Evolutionary conservation across 2,329 filamentous ascomycete species (phyloP).

Genomic region (Epicoccum nigrum): DNA sequence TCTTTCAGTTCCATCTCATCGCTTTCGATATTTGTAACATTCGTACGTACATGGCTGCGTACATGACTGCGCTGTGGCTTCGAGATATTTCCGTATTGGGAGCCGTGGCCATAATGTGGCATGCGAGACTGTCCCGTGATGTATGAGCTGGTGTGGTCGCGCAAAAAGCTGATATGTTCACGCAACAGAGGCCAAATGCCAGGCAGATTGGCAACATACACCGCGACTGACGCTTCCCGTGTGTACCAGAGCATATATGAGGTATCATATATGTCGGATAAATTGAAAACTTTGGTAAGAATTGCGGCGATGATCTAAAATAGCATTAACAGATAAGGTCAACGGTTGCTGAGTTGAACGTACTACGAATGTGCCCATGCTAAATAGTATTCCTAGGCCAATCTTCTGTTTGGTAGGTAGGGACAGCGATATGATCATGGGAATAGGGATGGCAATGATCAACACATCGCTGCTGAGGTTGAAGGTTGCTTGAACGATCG

Average conservation of each 20-base stretch:
- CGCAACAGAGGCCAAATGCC: slow-evolving; percentile 60
- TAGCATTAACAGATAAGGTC: slow-evolving; percentile 4
- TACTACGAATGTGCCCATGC: slow-evolving; percentile 57
- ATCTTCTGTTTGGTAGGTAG: slow-evolving; percentile 60
- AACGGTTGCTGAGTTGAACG: slow-evolving; percentile 5
- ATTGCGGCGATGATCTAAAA: slow-evolving; percentile 47
- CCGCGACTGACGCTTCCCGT: slow-evolving; percentile 59
- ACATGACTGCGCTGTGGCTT: slow-evolving; percentile 19
- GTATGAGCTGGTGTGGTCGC: slow-evolving; percentile 30
- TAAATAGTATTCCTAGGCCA: slow-evolving; percentile 58
- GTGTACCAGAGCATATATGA: slow-evolving; percentile 59
- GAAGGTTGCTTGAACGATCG: slow-evolving; percentile 64
- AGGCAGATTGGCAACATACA: slow-evolving; percentile 61
- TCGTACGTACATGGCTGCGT: slow-evolving; percentile 16
- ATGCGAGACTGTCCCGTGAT: slow-evolving; percentile 17
- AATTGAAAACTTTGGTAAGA: slow-evolving; percentile 58
- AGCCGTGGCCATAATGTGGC: slow-evolving; percentile 28
- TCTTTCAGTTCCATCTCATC: slow-evolving; percentile 34
- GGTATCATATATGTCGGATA: slow-evolving; percentile 49
- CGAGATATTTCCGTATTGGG: slow-evolving; percentile 27
- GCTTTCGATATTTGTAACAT: slow-evolving; percentile 5
- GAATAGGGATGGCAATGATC: slow-evolving; percentile 65
- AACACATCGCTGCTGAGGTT: slow-evolving; percentile 66
- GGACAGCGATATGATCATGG: slow-evolving; percentile 58
- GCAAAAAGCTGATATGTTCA: slow-evolving; percentile 48